Evolutionary conservation across 345 rosid species (phyloP).

Genomic region (Turritis glabra): DNA sequence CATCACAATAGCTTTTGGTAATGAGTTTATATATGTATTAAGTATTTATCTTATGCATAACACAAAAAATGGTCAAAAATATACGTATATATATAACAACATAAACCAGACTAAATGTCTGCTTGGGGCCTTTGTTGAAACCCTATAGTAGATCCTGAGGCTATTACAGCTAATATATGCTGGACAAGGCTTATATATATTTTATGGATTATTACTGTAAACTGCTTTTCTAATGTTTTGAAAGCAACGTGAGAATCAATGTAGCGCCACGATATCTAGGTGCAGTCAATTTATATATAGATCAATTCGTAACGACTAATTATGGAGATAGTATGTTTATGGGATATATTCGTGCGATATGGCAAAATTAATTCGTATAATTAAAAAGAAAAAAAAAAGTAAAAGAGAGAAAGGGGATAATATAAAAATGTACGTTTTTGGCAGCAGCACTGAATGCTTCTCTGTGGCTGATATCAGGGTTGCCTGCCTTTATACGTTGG

Average conservation of each 20-base stretch:
- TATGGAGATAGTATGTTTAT: background rate
- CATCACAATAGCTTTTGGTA: too few species aligned
- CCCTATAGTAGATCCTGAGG: constrained; percentile 14
- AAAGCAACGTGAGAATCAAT: constrained; percentile 1
- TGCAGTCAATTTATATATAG: background rate
- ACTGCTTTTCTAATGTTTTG: background rate
- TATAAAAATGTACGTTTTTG: constrained; percentile 63
- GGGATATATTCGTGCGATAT: too few species aligned
- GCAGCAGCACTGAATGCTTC: constrained; percentile 99
- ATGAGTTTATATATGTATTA: too few species aligned
- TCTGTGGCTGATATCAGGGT: constrained; percentile 96
- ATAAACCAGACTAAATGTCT: background rate
- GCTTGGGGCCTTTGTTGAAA: background rate
- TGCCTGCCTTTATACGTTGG: constrained; percentile 96
- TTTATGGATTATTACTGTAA: background rate
- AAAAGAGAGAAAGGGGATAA: background rate
- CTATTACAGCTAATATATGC: background rate
- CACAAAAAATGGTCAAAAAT: background rate
- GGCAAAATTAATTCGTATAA: background rate
- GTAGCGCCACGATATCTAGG: constrained; percentile 1
- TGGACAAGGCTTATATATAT: constrained; percentile 1
- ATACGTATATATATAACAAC: background rate
- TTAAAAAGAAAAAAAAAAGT: background rate
- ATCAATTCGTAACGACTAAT: background rate
- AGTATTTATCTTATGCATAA: background rate